Percentiles rank a stretch among this genome's conserved stretches.
These are phyloP conservation scores for Rhododendron mucronatum DNA, from an alignment of 148 eudicot species.

Conservation along the genomic window DNA sequence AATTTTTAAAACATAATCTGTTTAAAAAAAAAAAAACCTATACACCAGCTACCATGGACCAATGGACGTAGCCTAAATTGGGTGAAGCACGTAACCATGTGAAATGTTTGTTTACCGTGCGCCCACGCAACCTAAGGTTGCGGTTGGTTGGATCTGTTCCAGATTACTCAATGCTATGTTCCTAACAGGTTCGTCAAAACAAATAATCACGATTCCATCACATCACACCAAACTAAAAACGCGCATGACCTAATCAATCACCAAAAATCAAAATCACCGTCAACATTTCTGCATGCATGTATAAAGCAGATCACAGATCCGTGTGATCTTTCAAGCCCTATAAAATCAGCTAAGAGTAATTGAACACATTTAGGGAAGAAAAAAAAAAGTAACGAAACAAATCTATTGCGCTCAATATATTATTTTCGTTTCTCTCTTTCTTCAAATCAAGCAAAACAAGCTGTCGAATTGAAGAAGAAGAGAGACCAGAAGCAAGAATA, in stretches of 20 bases:
- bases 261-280: not conserved
- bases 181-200: not conserved
- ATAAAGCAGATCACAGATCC: not conserved
- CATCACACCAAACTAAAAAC: not conserved
- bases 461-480: not conserved
- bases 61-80: not conserved
- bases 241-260: not conserved
- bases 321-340: not conserved
- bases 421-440: not conserved
- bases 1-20: too few relatives aligned
- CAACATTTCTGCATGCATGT: not conserved
- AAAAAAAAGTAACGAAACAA: not conserved
- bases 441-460: not conserved
- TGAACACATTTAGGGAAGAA: not conserved
- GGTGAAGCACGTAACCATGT: not conserved
- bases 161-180: too few relatives aligned
- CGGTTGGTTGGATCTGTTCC: not conserved
- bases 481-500: not conserved
- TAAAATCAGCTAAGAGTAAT: not conserved
- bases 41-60: too few relatives aligned
- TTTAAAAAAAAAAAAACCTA: too few relatives aligned
- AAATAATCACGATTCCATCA: not conserved
- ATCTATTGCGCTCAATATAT: not conserved
- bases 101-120: not conserved
- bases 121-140: not conserved